phyloP scores from a whole-genome alignment of 2,329 filamentous ascomycete species.

The Ophiognomonia clavigignenti-juglandacearum region DNA sequence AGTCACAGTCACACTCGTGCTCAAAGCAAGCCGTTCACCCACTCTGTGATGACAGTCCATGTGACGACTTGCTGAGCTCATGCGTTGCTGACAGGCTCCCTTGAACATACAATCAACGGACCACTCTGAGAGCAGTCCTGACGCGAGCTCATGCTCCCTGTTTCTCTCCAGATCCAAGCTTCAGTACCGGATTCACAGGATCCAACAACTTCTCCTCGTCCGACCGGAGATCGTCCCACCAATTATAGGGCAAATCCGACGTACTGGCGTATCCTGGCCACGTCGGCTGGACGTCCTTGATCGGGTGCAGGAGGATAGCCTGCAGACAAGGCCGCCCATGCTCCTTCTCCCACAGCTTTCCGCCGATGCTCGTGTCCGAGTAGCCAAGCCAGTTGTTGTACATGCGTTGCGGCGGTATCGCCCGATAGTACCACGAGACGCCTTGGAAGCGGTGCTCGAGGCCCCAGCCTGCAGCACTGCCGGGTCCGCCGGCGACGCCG shows the following conservation, averaged over 20 bases:
- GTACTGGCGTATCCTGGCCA: constrained; percentile 37
- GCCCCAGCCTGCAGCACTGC: constrained; percentile 56
- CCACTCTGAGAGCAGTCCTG: not conserved
- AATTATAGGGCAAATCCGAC: constrained; percentile 33
- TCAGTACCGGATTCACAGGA: not conserved
- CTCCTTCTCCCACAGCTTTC: constrained; percentile 48
- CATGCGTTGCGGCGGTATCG: constrained; percentile 50
- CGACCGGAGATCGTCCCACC: constrained; percentile 15
- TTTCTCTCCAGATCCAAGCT: not conserved
- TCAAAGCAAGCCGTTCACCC: too few relatives aligned
- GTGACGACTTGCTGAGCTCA: too few relatives aligned
- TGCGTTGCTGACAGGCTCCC: too few relatives aligned
- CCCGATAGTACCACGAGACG: constrained; percentile 58
- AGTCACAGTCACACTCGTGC: too few relatives aligned
- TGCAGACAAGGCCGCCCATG: constrained; percentile 56
- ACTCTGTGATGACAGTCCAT: too few relatives aligned
- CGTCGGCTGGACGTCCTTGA: constrained; percentile 53
- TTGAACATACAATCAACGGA: not conserved
- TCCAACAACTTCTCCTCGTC: constrained; percentile 12
- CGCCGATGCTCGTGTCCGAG: constrained; percentile 50
- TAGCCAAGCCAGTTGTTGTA: constrained; percentile 63
- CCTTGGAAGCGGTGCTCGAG: constrained; percentile 53
- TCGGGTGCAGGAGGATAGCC: constrained; percentile 53
- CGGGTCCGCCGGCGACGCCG: constrained; percentile 48
- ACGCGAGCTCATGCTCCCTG: too few relatives aligned